phyloP scores from a whole-genome alignment of 2,329 filamentous ascomycete genomes.

The Colletotrichum aenigma region DNA sequence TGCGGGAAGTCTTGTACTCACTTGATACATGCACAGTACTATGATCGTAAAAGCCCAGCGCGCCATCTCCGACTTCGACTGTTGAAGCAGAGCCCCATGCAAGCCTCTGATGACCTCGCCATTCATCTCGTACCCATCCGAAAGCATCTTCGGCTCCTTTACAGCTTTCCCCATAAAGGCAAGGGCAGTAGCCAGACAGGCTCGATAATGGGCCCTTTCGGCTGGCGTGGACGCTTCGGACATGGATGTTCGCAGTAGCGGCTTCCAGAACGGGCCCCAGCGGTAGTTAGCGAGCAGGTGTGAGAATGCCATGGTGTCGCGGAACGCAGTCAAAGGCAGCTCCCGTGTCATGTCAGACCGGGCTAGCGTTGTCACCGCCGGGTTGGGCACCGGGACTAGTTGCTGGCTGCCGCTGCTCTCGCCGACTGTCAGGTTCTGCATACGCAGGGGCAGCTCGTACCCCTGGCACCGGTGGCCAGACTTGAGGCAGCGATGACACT shows the following conservation, averaged over 20 bases:
- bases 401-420: not conserved
- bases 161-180: not conserved
- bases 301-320: not conserved
- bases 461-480: not conserved
- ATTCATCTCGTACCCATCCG: constrained; percentile 2
- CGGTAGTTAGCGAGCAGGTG: not conserved
- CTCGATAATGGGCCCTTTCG: not conserved
- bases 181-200: not conserved
- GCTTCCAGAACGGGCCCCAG: constrained; percentile 8
- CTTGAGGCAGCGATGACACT: not conserved
- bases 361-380: not conserved
- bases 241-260: not conserved
- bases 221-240: not conserved
- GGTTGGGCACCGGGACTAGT: not conserved
- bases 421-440: not conserved
- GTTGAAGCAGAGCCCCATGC: not conserved
- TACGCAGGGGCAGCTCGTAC: not conserved
- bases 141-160: not conserved
- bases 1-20: not conserved
- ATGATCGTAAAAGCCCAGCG: constrained; percentile 2
- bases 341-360: not conserved
- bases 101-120: not conserved
- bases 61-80: not conserved
- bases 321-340: not conserved
- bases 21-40: constrained; percentile 2